Conservation (phyloP, 2,329 filamentous ascomycete species). For the Teratosphaeria nubilosa region DNA sequence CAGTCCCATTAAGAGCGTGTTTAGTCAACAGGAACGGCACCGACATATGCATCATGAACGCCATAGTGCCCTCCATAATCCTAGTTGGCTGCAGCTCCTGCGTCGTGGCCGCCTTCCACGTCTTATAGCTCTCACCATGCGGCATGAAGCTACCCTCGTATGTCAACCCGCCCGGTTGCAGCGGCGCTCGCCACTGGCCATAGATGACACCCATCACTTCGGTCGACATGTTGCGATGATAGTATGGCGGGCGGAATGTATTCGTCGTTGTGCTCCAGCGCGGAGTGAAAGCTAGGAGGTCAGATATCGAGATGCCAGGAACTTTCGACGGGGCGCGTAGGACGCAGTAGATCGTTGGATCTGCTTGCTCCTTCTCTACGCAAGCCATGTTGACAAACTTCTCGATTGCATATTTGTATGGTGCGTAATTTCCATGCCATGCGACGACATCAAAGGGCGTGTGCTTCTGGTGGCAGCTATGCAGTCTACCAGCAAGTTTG, state of each 20-base stretch:
- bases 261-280: conserved; percentile 58
- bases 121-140: conserved; percentile 10
- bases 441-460: conserved; percentile 59
- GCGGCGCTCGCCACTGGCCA: neutral
- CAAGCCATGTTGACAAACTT: conserved; percentile 47
- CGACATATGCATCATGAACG: conserved; percentile 9
- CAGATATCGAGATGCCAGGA: conserved; percentile 46
- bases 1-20: conserved; percentile 3
- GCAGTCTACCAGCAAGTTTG: conserved; percentile 51
- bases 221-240: conserved; percentile 56
- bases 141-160: conserved; percentile 12
- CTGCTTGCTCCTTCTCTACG: conserved; percentile 51
- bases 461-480: conserved; percentile 49
- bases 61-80: conserved; percentile 8
- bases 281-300: conserved; percentile 62
- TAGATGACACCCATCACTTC: conserved; percentile 36
- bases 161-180: conserved; percentile 8
- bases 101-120: neutral
- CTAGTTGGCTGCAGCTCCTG: neutral
- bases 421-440: conserved; percentile 57
- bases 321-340: conserved; percentile 48
- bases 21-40: conserved; percentile 6
- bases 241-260: conserved; percentile 61
- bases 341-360: conserved; percentile 56
- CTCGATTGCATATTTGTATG: conserved; percentile 45